Base-by-base conservation (phyloP, 2,329 filamentous ascomycete species). In the Pseudogymnoascus verrucosus region DNA sequence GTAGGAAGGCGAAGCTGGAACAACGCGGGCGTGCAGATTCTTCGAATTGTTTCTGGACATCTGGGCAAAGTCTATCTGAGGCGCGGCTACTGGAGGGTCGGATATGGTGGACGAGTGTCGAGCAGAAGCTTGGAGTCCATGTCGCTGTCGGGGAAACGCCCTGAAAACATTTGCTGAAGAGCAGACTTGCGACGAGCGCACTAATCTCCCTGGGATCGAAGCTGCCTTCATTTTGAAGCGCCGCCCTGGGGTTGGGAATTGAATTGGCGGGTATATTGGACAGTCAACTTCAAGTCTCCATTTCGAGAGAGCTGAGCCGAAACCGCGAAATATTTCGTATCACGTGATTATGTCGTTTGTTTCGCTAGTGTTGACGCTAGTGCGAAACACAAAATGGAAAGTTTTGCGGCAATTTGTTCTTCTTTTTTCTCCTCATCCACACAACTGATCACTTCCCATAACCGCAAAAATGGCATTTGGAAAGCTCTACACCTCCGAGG, bases 1-100 rank as follows among this genome's bases (percentile, higher is more conserved):
- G 78, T 99, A 99, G n/a, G 93, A 95, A 2, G 91, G 88, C 37
- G 93, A 96, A 26, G 83, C 82, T 19, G 95, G 95, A 37, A 97
- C 79, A 21, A 96, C 80, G 68, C 95, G 90, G 62, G 90, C 87
- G 34, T 67, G 66, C 68, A 85, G 82, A 26, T 71, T 68, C 28
- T 76, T 67, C 47, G 31, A 34, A 34, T 34, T 34, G 31, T 34
- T 11, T 63, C 16, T 64, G 61, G 64, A 75, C 72, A 65, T 36
- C 34, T 69, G 67, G 10, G 65, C 64, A 64, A 81, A 78, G 40
- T 78, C 71, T 66, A 81, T 78, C 63, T 76, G 74, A 37, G 80
- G 75, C 64, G 78, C 77, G 62, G 77, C 76, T 66, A 75, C 78
- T 72, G 51, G 68, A 71, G 70, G 69, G 68, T 69, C 68, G 67